Percentiles rank a stretch among this genome's conserved stretches.
Conservation (phyloP, 2,329 filamentous ascomycete species). For the Trichoderma citrinoviride region DNA sequence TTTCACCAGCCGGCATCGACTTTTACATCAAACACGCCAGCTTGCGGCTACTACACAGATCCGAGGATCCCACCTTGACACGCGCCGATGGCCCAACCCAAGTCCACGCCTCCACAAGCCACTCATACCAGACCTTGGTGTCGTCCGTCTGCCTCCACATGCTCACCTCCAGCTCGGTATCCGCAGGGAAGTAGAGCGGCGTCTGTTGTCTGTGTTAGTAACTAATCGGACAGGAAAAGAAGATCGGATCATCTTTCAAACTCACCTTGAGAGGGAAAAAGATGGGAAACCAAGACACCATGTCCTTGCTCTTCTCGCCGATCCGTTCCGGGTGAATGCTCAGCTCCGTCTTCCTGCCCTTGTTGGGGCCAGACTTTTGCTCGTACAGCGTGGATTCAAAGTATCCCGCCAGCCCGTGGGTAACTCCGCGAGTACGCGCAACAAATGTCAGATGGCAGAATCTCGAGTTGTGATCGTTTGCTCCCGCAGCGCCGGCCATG, state of each 20-base stretch:
- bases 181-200: constrained; percentile 80
- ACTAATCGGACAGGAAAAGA: background rate
- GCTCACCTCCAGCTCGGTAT: constrained; percentile 80
- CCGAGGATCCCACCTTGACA: constrained; percentile 64
- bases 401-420: constrained; percentile 89
- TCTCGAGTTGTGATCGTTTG: constrained; percentile 90
- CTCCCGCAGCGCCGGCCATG: constrained; percentile 71
- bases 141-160: constrained; percentile 98
- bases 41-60: constrained; percentile 66
- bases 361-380: constrained; percentile 40
- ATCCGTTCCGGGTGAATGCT: constrained; percentile 92
- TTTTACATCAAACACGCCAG: constrained; percentile 68
- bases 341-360: constrained; percentile 67
- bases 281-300: constrained; percentile 99
- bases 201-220: constrained; percentile 50
- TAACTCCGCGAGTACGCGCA: constrained; percentile 73
- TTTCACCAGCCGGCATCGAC: background rate
- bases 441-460: constrained; percentile 76
- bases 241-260: background rate
- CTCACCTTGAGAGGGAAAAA: constrained; percentile 92
- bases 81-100: constrained; percentile 59
- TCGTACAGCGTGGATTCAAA: constrained; percentile 95
- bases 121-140: constrained; percentile 97
- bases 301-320: constrained; percentile 87
- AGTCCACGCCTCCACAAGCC: constrained; percentile 83